Evolutionary conservation across 768 basidiomycete species (phyloP), one percentile per base, ranked within the genome.

Genomic region (Lactarius akahatsu): DNA sequence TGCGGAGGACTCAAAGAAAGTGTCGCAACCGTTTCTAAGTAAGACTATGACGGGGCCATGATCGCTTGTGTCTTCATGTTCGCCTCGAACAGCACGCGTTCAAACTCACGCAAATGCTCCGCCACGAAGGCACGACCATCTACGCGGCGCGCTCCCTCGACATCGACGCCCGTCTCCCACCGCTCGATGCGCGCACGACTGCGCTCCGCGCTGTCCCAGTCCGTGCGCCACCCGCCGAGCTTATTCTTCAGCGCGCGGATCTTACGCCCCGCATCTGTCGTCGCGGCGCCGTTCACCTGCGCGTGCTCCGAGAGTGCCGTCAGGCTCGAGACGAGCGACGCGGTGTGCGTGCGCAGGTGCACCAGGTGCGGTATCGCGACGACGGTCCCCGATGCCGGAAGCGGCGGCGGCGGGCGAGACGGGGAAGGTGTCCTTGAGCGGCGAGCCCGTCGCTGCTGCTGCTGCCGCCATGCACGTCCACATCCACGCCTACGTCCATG

Each of bases 181-280:
- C 80, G 82, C 75, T 92, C 91, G 63, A 94, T 91, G 74, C 80
- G 84, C 65, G 81, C 72, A 40, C 89, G 83, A 72, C 92, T 94
- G 56, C 85, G 83, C 74, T 94, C 92, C 47, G 91, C 92, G 68
- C 87, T 90, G 70, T 94, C 92, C 83, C 88, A 92, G 63, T 94
- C 92, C 38, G 83, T 81, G 62, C 87, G 83, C 88, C 90, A 91
- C 26, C 86, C 89, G 7, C 87, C 88, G 36, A 94, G 77, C 70
- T 89, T 90, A 72, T 94, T 93, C 78, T 91, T 92, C 68, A 94
- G 77, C 16, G 90, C 90, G 58, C 93, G 88, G 50, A 96, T 87
- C 77, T 91, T 93, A 45, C 93, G 84, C 56, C 91, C 92, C 0
- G 92, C 89, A 64, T 96, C 93, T 1, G 92, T 87, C 11, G 91